Conservation (phyloP, 768 basidiomycete species). For the Ramaria sp. region DNA sequence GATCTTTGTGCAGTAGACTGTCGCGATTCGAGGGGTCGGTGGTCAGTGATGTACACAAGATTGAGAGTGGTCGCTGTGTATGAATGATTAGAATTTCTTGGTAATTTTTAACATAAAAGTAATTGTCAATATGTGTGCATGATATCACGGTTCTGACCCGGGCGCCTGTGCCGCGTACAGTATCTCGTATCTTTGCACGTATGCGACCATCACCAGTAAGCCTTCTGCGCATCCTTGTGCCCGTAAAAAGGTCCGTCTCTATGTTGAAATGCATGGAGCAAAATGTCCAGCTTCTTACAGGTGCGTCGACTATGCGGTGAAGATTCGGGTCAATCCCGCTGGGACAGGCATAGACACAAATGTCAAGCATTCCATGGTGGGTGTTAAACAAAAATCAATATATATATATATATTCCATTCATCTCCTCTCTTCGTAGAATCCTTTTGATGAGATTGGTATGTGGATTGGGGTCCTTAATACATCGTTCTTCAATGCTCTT, state of each 20-base stretch:
- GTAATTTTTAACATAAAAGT: no score
- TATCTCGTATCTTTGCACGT: not conserved
- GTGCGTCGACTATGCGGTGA: conserved; percentile 94
- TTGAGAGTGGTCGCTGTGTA: conserved; percentile 50
- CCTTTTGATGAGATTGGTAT: conserved; percentile 97
- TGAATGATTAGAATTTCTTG: conserved; percentile 10
- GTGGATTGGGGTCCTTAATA: conserved; percentile 14
- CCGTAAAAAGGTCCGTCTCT: conserved; percentile 68
- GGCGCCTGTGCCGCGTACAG: no score
- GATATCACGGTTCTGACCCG: no score
- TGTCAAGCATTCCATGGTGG: conserved; percentile 98
- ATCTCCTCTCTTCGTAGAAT: conserved; percentile 43
- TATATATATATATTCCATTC: no score
- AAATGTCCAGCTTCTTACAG: conserved; percentile 26
- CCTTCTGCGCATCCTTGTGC: conserved; percentile 84
- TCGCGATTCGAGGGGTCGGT: conserved; percentile 45
- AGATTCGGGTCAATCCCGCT: conserved; percentile 92
- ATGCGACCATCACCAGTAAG: conserved; percentile 71
- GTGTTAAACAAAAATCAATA: conserved; percentile 19
- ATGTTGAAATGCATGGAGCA: not conserved
- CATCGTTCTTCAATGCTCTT: not conserved
- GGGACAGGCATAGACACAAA: conserved; percentile 94
- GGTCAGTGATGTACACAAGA: conserved; percentile 66
- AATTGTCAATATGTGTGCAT: no score
- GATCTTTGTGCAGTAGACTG: conserved; percentile 45